A percentile compares a stretch with the other conserved stretches of the same genome.
Conservation (phyloP, 2,329 filamentous ascomycete species). For the Pestalotiopsis sp. region DNA sequence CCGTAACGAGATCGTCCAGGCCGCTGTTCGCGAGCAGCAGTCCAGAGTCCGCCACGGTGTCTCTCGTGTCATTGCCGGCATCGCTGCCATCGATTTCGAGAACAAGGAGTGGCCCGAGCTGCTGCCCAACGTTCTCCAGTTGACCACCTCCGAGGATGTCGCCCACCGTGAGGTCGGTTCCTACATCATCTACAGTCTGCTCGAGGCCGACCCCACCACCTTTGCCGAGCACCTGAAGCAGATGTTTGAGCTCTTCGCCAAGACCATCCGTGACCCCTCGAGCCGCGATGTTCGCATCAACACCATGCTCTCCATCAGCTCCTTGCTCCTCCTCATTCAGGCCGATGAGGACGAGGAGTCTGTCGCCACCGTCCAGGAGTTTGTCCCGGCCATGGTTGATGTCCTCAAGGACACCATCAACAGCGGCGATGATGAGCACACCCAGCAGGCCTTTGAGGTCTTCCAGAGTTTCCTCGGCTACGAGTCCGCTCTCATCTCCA, state of each 20-base stretch:
- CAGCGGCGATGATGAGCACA: slow-evolving; percentile 80
- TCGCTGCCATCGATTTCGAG: slow-evolving; percentile 84
- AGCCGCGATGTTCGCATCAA: slow-evolving; percentile 94
- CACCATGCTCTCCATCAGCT: slow-evolving; percentile 87
- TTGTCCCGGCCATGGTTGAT: slow-evolving; percentile 85
- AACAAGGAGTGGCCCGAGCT: slow-evolving; percentile 86
- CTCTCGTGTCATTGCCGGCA: slow-evolving; percentile 83
- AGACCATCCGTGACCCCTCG: slow-evolving; percentile 87
- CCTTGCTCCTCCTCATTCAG: slow-evolving; percentile 84
- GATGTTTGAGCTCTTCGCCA: slow-evolving; percentile 81
- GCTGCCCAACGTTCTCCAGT: slow-evolving; percentile 76
- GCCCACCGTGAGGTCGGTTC: slow-evolving; percentile 87
- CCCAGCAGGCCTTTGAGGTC: slow-evolving; percentile 90
- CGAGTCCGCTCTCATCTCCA: slow-evolving; percentile 80
- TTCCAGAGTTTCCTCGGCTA: slow-evolving; percentile 95
- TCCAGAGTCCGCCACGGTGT: slow-evolving; percentile 81
- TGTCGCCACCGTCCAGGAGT: slow-evolving; percentile 74
- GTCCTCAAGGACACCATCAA: slow-evolving; percentile 86
- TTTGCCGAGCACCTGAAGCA: slow-evolving; percentile 81
- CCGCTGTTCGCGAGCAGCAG: slow-evolving; percentile 78
- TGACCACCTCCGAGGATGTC: slow-evolving; percentile 74
- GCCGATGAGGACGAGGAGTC: slow-evolving; percentile 80
- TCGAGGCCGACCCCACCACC: slow-evolving; percentile 84
- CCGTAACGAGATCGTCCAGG: slow-evolving; percentile 80
- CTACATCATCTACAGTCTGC: slow-evolving; percentile 89